Conservation (phyloP, 805 yeast species). For the Ogataea dorogensis region DNA sequence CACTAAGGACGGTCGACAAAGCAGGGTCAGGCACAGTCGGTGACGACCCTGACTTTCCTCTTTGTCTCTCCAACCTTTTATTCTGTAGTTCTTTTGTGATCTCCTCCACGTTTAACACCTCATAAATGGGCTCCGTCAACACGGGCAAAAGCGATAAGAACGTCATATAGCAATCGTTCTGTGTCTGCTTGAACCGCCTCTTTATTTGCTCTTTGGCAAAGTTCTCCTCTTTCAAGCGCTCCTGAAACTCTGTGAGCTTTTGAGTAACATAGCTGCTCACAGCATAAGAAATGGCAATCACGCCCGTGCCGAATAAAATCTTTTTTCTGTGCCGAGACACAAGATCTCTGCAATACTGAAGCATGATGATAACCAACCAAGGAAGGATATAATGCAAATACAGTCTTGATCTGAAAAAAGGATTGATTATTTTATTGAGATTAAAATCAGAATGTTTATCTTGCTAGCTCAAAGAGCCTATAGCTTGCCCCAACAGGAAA, state of each 20-base stretch:
- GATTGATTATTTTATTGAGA: background rate
- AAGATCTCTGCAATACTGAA: constrained; percentile 36
- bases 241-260: constrained; percentile 50
- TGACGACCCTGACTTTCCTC: constrained; percentile 8
- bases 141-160: constrained; percentile 81
- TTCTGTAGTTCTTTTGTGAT: constrained; percentile 68
- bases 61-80: constrained; percentile 43
- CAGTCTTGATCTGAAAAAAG: constrained; percentile 1
- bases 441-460: constrained; percentile 3
- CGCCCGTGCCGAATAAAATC: constrained; percentile 42
- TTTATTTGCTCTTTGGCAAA: constrained; percentile 67
- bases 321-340: constrained; percentile 45
- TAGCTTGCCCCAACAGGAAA: constrained; percentile 20
- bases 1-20: constrained; percentile 33
- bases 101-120: constrained; percentile 64
- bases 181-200: constrained; percentile 86
- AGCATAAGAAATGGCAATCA: constrained; percentile 45
- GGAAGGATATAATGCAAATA: background rate
- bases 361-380: constrained; percentile 24
- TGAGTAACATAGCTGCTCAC: constrained; percentile 41
- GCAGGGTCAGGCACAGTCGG: constrained; percentile 19
- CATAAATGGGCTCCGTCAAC: constrained; percentile 60
- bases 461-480: constrained; percentile 17
- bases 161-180: constrained; percentile 83
- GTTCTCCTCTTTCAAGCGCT: constrained; percentile 52